Evolutionary conservation across 2,329 filamentous ascomycete genomes (phyloP).

Genomic region (Paecilomyces niveus): DNA sequence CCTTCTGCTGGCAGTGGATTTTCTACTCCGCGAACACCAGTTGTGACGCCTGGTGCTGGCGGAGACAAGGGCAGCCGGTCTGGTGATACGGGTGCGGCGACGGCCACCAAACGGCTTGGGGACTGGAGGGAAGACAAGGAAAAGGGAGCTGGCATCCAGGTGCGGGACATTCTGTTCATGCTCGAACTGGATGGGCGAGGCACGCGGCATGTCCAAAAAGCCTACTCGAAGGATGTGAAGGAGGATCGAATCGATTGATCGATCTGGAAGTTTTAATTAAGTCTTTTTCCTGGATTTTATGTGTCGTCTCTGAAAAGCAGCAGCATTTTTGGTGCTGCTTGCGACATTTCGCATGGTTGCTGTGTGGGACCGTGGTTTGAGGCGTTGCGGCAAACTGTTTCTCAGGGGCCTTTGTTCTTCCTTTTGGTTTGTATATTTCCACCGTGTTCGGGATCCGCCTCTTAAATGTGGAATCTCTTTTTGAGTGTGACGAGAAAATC

Average conservation of each 20-base stretch:
- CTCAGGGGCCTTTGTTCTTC: not conserved
- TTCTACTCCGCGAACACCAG: slow-evolving; percentile 27
- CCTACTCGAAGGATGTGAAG: slow-evolving; percentile 35
- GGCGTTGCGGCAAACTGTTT: slow-evolving; percentile 14
- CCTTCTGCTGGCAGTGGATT: slow-evolving; percentile 28
- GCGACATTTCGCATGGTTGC: slow-evolving; percentile 11
- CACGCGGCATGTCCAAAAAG: slow-evolving; percentile 36
- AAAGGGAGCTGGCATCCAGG: slow-evolving; percentile 70
- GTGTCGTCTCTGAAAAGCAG: slow-evolving; percentile 1
- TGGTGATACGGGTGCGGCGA: slow-evolving; percentile 25
- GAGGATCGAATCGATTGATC: slow-evolving; percentile 29
- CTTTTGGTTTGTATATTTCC: not conserved
- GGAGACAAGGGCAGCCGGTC: slow-evolving; percentile 21
- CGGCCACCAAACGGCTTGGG: slow-evolving; percentile 57
- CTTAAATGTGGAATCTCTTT: not conserved
- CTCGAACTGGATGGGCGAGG: slow-evolving; percentile 67
- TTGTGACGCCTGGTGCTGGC: slow-evolving; percentile 22
- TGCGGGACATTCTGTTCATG: slow-evolving; percentile 73
- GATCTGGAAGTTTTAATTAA: not conserved
- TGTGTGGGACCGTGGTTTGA: slow-evolving; percentile 19
- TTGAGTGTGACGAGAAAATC: not conserved
- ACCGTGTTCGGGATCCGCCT: not conserved
- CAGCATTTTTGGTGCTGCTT: slow-evolving; percentile 2
- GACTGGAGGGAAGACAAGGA: slow-evolving; percentile 70
- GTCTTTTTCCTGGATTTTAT: slow-evolving; percentile 4